These are phyloP conservation scores for Eucalyptus virginea DNA, from an alignment of 345 rosid species.

Conservation along the genomic window DNA sequence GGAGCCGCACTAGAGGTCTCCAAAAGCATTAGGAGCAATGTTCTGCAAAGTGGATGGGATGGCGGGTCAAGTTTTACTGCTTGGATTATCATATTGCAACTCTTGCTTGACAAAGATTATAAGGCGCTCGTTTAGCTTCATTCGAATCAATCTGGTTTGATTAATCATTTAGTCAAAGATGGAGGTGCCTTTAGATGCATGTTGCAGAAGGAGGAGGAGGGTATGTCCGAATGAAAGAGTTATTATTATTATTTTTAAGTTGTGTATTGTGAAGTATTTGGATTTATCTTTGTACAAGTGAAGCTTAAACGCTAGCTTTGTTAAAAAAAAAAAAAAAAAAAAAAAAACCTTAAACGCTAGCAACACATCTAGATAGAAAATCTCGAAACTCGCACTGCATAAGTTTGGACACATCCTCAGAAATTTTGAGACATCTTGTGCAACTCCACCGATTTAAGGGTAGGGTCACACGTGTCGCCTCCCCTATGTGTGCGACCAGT, in stretches of 20 bases:
- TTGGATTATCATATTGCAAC: background rate
- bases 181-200: background rate
- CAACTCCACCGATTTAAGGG: background rate
- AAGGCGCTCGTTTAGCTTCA: background rate
- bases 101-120: background rate
- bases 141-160: background rate
- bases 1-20: background rate
- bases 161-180: background rate
- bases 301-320: background rate
- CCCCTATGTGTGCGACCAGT: background rate
- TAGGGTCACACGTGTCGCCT: background rate
- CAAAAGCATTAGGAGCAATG: background rate
- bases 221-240: background rate
- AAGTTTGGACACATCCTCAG: background rate
- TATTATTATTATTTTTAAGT: background rate
- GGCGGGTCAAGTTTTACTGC: background rate
- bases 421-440: background rate
- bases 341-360: background rate
- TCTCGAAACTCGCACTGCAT: background rate
- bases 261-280: background rate
- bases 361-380: background rate
- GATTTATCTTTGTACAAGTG: background rate
- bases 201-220: background rate
- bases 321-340: no score
- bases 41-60: background rate